Base-by-base conservation (phyloP, 2,329 filamentous ascomycete genomes). In the Chrysoporthe puriensis region DNA sequence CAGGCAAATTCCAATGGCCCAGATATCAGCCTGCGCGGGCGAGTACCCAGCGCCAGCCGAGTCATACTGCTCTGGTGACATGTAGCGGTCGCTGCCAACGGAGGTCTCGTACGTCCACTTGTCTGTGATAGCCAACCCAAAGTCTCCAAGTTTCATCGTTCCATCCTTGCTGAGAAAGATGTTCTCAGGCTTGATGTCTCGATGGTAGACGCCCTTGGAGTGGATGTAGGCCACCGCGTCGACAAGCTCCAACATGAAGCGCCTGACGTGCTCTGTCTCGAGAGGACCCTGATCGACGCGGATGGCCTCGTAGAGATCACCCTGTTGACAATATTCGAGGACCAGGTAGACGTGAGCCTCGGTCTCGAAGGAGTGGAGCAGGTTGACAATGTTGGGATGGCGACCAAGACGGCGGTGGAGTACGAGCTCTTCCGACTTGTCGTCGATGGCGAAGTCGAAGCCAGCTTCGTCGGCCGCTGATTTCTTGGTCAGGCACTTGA, bases 141-240 rank as follows among this genome's bases (percentile, higher is more conserved):
- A 97, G 79, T 99, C 96, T 75, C 96, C 96, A 46, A 99, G 89
- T 83, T 99, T 99, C 91, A 98, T 92, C 50, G 90, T 86, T 64
- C 95, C 95, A 73, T 91, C 88, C 69, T 94, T 88, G 68, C 90
- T 92, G 71, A 99, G 85, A 79, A 99, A 98, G 79, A 99, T 97
- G 84, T 99, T 99, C 85, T 99, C 96, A 0, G 96, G 96, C 83
- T 99, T 99, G 87, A 99, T 97, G 79, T 99, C 96, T 70, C 96
- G 92, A 77, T 99, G 96, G 79, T 94, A 97, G 76, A 98, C 88
- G 72, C 93, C 94, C 79, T 94, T 94, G 71, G 87, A 86, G 79
- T 99, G 96, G 81, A 97, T 93, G 80, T 93, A 94, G 70, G 92
- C 90, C 62, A 99, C 91, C 62, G 95, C 93, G 77, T 92, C 90